A percentile compares a stretch with the other conserved stretches of the same genome.
Evolutionary conservation across 2,329 filamentous ascomycete species (phyloP).

Genomic region (Penicillium sp.): DNA sequence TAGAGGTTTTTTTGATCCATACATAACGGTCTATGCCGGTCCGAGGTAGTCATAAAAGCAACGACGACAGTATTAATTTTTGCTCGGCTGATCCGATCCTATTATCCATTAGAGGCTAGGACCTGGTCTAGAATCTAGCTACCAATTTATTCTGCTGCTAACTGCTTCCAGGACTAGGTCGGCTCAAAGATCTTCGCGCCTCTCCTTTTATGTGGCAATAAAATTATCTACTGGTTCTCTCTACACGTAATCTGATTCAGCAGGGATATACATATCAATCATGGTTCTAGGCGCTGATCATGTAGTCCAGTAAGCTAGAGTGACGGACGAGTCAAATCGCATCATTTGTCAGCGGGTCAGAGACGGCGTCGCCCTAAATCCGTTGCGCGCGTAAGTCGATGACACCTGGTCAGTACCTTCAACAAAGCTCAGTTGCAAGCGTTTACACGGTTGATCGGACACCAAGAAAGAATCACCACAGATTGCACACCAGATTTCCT

Average conservation of each 20-base stretch:
- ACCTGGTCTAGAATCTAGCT: neutral
- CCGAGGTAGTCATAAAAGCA: conserved; percentile 24
- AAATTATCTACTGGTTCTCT: too few species aligned
- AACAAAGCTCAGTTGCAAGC: neutral
- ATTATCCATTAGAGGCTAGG: neutral
- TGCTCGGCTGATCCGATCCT: neutral
- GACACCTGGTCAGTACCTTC: neutral
- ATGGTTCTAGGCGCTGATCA: too few species aligned
- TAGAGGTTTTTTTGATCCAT: conserved; percentile 33
- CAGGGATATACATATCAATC: too few species aligned
- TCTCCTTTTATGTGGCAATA: too few species aligned
- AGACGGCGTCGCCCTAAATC: neutral
- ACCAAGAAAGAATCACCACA: neutral
- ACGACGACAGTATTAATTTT: conserved; percentile 12
- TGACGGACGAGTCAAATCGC: conserved; percentile 6
- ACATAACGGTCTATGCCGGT: conserved; percentile 22
- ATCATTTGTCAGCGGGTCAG: conserved; percentile 21
- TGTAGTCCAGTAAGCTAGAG: neutral
- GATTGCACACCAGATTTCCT: neutral
- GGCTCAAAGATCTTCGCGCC: too few species aligned
- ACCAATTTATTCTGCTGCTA: too few species aligned
- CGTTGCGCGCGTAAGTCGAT: conserved; percentile 1
- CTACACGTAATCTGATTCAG: too few species aligned
- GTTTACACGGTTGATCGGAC: neutral
- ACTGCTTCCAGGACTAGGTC: too few species aligned